Evolutionary conservation across 2,329 filamentous ascomycete species (phyloP), one percentile per base, ranked within the genome.

Genomic region (Exophiala sideris): DNA sequence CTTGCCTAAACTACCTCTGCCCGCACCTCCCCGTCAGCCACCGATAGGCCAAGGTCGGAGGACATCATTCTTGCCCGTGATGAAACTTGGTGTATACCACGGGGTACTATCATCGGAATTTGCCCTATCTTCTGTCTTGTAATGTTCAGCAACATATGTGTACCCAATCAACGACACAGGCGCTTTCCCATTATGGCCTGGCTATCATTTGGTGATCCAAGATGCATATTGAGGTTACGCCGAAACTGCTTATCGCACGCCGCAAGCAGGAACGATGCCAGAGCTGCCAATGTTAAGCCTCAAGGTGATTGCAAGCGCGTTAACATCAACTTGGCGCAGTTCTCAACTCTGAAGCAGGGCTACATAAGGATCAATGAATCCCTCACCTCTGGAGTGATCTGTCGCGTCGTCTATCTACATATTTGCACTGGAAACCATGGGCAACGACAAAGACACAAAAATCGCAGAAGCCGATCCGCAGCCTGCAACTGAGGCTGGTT

Each of bases 381-480:
- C 21, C 4, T 21, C 39, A 8, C 18, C 39, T 20, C 16, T 6
- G 14, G 12, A 21, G 24, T 29, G 24, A 29, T 5, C 4, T 5
- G 5, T 29, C 24, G 2, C 24, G 7, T 29, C 24, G 7, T 29
- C 24, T 29, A 29, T 3, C 7, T 29, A 29, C 24, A 29, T 29
- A 29, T 29, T 3, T 29, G 1, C 24, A 5, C 24, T 3, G 7
- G 5, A 29, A 1, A 50, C 16, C 34, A 55, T 55, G 52, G 52
- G 52, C 36, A 29, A 21, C 5, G 34, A 47, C 24, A 45, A 55
- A 36, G 47, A 55, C 5, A 55, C 52, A 12, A 50, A 50, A 18
- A 38, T 55, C 12, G 52, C 33, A n/a, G 38, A 47, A 34, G 35
- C 52, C 2, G 47, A 47, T 21, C 48, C 52, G 14, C 14, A n/a